Evolutionary conservation across 495 filamentous ascomycete species (phyloP).

Genomic region (Podospora anserina): DNA sequence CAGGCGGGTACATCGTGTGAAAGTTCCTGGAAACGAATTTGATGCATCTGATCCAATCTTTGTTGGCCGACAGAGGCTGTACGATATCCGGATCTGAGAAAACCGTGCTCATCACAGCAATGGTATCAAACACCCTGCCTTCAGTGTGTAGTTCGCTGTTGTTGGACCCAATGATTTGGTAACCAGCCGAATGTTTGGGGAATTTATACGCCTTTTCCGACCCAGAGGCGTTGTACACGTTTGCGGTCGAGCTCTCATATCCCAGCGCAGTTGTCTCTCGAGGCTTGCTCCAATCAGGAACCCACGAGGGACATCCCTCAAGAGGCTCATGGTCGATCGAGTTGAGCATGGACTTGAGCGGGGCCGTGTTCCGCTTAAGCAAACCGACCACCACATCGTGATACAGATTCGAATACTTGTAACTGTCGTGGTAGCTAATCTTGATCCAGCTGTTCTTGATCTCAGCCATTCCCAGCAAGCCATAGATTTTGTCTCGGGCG

Average conservation of each 20-base stretch:
- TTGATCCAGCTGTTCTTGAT: not conserved
- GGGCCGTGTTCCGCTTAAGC: not conserved
- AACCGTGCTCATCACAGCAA: not conserved
- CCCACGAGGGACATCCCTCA: not conserved
- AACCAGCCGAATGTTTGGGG: not conserved
- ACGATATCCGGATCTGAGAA: not conserved
- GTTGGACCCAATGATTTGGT: not conserved
- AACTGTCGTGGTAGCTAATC: constrained; percentile 2
- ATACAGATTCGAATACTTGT: not conserved
- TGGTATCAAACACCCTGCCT: not conserved
- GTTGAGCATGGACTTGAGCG: not conserved
- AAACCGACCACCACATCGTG: not conserved
- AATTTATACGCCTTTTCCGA: not conserved
- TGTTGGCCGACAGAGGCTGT: not conserved
- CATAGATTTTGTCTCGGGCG: not conserved
- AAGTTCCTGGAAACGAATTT: not conserved
- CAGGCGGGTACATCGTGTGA: not conserved
- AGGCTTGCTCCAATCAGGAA: not conserved
- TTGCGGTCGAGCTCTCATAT: not conserved
- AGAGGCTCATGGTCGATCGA: not conserved
- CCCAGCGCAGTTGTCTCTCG: not conserved
- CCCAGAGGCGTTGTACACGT: not conserved
- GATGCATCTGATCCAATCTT: not conserved
- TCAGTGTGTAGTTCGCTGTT: not conserved
- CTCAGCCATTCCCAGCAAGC: not conserved